Evolutionary conservation across 2,329 filamentous ascomycete genomes (phyloP), one percentile per base, ranked within the genome.

Genomic region (Amesomyces nigricolor): DNA sequence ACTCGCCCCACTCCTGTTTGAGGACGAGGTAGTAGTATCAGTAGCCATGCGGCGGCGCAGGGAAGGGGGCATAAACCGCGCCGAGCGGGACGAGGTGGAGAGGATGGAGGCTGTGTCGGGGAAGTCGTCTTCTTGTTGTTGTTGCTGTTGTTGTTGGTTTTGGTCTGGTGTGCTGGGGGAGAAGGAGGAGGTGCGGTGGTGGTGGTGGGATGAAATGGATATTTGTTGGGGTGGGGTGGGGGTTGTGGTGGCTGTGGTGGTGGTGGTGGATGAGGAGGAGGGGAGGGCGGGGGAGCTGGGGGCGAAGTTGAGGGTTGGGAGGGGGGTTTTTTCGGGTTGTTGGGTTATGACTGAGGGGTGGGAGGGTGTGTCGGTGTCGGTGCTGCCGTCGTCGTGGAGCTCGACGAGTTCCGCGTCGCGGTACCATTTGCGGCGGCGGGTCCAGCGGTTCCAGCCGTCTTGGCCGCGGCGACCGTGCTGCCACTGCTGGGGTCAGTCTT

Each of bases 321-420:
- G 14, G 51, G 56, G 43, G 1, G 45, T 49, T 39, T 50, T 53
- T 51, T 32, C 57, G 44, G 45, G 22, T 13, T 40, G 52, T 49
- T 40, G 14, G 7, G 52, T 47, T 13, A 45, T 17, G 39, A 50
- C 39, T 32, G 49, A 46, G 30, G 47, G 16, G 30, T 51, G 40
- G 30, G 51, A 39, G 10, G 51, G 54, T 2, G 47, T 50, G 74
- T 72, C 75, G 49, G 74, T 65, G 57, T 73, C 69, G 51, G 72
- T 69, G 54, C 73, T 65, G 60, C 74, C 70, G 3, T 63, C 56
- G 0, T 67, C 64, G 3, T 60, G 66, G 16, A n/a, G 1, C 67
- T 99, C 94, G 35, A 96, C 89, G 3, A 99, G 81, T 73, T 99
- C 94, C 9, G 94, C 94, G 67, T 97, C 94, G 39, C 94, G 88